Evolutionary conservation across 495 filamentous ascomycete genomes (phyloP), one percentile per base, ranked within the genome.

Genomic region (Xylaria grammica): DNA sequence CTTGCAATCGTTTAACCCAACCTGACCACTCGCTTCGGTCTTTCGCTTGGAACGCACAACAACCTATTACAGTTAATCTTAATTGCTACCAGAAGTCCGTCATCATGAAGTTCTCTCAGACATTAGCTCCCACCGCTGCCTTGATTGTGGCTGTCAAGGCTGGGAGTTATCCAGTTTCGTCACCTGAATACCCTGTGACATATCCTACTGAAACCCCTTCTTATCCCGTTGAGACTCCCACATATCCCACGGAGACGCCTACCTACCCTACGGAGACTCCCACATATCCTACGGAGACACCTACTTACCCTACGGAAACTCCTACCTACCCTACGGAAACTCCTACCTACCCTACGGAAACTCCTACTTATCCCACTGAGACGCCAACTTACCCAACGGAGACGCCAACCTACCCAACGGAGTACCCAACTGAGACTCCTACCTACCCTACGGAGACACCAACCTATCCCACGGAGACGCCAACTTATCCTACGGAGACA

Each of bases 51-150:
- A 59, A 52, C 69, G 44, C 62, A 54, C 5, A 60, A 56, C 34
- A 58, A 29, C 42, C 22, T 49, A 22, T 26, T 55, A 29, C 45
- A 65, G 8, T 56, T 64, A 65, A 65, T 56, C 67, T 50, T 48
- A 67, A 65, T 65, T 57, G 67, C 54, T 57, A 44, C 1, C 8
- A 29, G 15, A 17, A 49, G 63, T 59, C 57, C 56, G 49, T 63
- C 72, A 77, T 64, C 4, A 79, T 80, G 78, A 76, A 73, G 71
- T 63, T 74, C 64, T 56, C 67, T 56, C 74, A 75, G 62, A 57
- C 75, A 38, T 62, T 79, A 44, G 71, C 75, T 52, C 69, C 78
- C 49, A 65, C 68, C 56, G 69, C 71, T 63, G 77, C 73, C 63
- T 67, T 79, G 52, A 71, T 74, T 40, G 66, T 72, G 49, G 64